Evolutionary conservation across 2,329 filamentous ascomycete species (phyloP).

Genomic region (Fusarium temperatum): DNA sequence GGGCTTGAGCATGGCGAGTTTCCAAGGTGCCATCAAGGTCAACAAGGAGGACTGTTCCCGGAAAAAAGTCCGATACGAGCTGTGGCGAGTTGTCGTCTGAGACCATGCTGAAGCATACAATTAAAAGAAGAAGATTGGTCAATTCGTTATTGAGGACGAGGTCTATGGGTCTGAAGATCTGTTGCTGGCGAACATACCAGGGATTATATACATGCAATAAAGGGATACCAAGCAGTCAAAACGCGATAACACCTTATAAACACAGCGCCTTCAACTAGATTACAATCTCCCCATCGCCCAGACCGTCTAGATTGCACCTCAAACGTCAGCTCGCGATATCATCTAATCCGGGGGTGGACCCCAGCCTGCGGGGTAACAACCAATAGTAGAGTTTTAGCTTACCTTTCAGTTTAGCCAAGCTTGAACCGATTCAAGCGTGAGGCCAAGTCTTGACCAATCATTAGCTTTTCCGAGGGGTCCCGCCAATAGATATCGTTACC

Average conservation of each 20-base stretch:
- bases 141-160: not conserved
- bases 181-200: not conserved
- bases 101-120: fast-evolving
- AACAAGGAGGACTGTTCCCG: not conserved
- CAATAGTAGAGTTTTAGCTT: not conserved
- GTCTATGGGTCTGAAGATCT: not conserved
- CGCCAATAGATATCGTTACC: not conserved
- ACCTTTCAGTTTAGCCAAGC: not conserved
- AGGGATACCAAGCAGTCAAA: not conserved
- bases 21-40: not conserved
- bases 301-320: not conserved
- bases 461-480: not conserved
- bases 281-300: fast-evolving
- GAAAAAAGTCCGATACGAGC: fast-evolving
- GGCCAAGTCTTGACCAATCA: not conserved
- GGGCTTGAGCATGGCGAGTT: not conserved
- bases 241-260: not conserved
- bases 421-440: not conserved
- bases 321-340: too few relatives aligned
- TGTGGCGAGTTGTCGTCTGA: not conserved
- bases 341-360: not conserved
- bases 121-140: not conserved
- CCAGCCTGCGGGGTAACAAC: not conserved
- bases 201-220: not conserved
- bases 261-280: not conserved